Conservation (phyloP, 2,329 filamentous ascomycete genomes). For the Fusarium fracticaudum region DNA sequence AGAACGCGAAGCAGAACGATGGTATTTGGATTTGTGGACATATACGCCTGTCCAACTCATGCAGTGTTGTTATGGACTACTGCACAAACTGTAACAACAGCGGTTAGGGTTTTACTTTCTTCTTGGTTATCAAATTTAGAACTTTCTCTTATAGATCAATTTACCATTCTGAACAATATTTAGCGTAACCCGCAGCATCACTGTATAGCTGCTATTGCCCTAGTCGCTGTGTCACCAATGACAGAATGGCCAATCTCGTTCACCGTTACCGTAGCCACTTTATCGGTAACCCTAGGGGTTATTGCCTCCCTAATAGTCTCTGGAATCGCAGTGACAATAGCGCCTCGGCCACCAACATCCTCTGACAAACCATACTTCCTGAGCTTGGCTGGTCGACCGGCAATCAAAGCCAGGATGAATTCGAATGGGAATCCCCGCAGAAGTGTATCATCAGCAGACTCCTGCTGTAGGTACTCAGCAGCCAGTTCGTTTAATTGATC, state of each 20-base stretch:
- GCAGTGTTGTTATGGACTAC: conserved; percentile 13
- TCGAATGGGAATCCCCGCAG: background rate
- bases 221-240: too few relatives aligned
- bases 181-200: too few relatives aligned
- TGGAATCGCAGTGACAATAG: background rate
- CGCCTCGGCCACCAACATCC: background rate
- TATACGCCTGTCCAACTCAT: conserved; percentile 16
- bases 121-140: too few relatives aligned
- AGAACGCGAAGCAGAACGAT: conserved; percentile 4
- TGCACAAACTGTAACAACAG: conserved; percentile 6
- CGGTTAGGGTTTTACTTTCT: background rate
- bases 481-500: background rate
- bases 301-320: background rate
- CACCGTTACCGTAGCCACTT: too few relatives aligned
- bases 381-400: background rate
- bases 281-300: too few relatives aligned
- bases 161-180: too few relatives aligned
- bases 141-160: too few relatives aligned
- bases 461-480: background rate
- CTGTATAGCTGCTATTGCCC: too few relatives aligned
- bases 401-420: background rate
- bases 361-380: background rate
- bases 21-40: conserved; percentile 17
- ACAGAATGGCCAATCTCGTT: too few relatives aligned
- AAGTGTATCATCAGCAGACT: background rate